phyloP scores from a whole-genome alignment of 2,329 filamentous ascomycete genomes.

The Neofusicoccum kwambonambiense region DNA sequence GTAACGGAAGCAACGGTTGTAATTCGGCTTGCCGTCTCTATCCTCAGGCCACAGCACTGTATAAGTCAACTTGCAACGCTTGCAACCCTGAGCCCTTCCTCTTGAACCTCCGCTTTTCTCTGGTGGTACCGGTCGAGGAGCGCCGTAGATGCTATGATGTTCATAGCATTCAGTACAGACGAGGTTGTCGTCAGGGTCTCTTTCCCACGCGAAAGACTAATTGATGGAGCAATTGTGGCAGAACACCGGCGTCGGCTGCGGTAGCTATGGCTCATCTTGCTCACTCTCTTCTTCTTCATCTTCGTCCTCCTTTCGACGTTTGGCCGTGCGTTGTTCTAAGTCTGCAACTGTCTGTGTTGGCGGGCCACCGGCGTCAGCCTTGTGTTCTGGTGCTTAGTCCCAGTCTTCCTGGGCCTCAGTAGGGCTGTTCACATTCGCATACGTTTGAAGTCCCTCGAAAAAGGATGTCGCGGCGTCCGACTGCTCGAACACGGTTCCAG shows the following conservation, averaged over 20 bases:
- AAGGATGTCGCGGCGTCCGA: conserved; percentile 1
- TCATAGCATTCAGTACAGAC: neutral
- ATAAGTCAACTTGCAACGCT: neutral
- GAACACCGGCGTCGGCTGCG: too few relatives aligned
- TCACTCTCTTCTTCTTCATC: neutral
- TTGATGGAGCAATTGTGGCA: neutral
- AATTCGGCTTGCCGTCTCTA: neutral
- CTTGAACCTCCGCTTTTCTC: neutral
- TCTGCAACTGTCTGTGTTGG: conserved; percentile 6
- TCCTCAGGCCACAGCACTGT: neutral
- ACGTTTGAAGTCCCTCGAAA: conserved; percentile 14
- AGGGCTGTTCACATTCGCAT: conserved; percentile 8
- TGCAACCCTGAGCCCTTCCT: neutral
- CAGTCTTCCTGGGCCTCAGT: neutral
- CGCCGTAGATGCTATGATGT: neutral
- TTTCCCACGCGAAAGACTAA: neutral
- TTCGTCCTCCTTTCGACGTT: neutral
- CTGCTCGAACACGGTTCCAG: neutral
- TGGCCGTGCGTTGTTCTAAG: neutral
- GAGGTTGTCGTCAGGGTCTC: neutral
- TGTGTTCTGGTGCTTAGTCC: conserved; percentile 2
- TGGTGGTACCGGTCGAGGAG: neutral
- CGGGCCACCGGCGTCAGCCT: conserved; percentile 7
- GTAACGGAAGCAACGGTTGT: neutral
- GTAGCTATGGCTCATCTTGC: neutral